Percentiles rank a stretch among this genome's conserved stretches.
These are phyloP conservation scores for Suzukiozyma palmioleophila DNA, from an alignment of 1,139 yeast genomes.

Conservation along the genomic window DNA sequence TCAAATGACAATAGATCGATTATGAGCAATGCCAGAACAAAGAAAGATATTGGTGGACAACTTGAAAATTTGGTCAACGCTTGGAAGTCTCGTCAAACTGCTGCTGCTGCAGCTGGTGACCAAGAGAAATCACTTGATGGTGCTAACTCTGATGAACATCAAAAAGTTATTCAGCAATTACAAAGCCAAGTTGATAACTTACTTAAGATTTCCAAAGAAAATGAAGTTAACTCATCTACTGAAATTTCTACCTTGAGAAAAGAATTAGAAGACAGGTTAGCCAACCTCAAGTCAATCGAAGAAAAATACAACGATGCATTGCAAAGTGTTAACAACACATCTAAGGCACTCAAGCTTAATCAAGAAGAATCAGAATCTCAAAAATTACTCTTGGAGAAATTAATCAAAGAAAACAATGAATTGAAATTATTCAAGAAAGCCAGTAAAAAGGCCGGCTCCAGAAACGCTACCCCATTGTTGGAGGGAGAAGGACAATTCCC, in stretches of 20 bases:
- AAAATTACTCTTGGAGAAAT: constrained; percentile 50
- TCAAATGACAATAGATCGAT: constrained; percentile 21
- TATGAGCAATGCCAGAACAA: constrained; percentile 24
- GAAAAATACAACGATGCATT: constrained; percentile 67
- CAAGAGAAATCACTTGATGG: constrained; percentile 9
- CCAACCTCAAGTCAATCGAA: constrained; percentile 38
- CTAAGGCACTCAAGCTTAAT: constrained; percentile 68
- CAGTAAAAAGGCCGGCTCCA: constrained; percentile 30
- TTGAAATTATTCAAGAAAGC: constrained; percentile 51
- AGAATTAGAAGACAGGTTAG: constrained; percentile 28
- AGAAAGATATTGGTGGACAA: constrained; percentile 35
- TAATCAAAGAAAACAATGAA: constrained; percentile 67
- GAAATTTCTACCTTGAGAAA: constrained; percentile 35
- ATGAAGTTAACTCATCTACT: constrained; percentile 27
- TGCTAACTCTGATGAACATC: constrained; percentile 12
- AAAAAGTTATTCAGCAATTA: constrained; percentile 28
- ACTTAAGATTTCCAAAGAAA: constrained; percentile 34
- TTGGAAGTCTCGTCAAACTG: constrained; percentile 22
- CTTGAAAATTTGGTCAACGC: constrained; percentile 35
- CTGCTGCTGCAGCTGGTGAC: constrained; percentile 9
- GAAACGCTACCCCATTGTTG: constrained; percentile 20
- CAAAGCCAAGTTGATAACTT: constrained; percentile 49
- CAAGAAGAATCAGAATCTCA: constrained; percentile 66
- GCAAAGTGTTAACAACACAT: constrained; percentile 68
- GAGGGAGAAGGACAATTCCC: constrained; percentile 12